Percentiles rank a stretch among this genome's conserved stretches.
Conservation (phyloP, 768 basidiomycete genomes). For the Boletus speciosus region DNA sequence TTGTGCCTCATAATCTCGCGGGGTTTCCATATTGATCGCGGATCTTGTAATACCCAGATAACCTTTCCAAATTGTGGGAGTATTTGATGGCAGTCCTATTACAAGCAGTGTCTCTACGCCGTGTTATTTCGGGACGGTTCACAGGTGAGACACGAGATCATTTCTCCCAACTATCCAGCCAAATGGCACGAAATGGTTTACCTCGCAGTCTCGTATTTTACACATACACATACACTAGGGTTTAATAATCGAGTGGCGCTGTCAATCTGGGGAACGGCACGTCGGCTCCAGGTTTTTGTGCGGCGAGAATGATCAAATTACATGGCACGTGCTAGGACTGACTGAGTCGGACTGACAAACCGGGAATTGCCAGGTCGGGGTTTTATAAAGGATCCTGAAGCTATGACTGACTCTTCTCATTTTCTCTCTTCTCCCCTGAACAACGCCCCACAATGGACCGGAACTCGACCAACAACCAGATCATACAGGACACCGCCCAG, state of each 20-base stretch:
- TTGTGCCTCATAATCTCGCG: constrained; percentile 2
- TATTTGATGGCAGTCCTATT: constrained; percentile 1
- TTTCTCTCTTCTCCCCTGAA: constrained; percentile 1
- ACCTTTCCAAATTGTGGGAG: constrained; percentile 8
- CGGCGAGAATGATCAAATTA: constrained; percentile 18
- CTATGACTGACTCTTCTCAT: neutral
- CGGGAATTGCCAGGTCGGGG: constrained; percentile 29
- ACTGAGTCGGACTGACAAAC: neutral
- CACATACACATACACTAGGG: neutral
- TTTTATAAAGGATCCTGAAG: constrained; percentile 15
- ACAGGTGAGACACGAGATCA: no score
- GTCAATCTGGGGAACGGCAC: constrained; percentile 13
- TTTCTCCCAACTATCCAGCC: neutral
- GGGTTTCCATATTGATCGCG: constrained; percentile 7
- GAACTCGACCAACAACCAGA: neutral
- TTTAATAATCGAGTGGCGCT: neutral
- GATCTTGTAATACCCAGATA: constrained; percentile 24
- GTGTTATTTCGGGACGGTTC: neutral
- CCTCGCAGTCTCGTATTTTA: no score
- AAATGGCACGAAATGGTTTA: neutral
- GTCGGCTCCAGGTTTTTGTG: constrained; percentile 1
- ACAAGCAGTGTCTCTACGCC: constrained; percentile 14
- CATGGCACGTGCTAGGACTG: constrained; percentile 17
- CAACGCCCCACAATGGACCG: constrained; percentile 15
- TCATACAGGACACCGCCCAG: constrained; percentile 32